A percentile compares a stretch with the other conserved stretches of the same genome.
Evolutionary conservation across 768 basidiomycete species (phyloP).

Genomic region (Chiua virens): DNA sequence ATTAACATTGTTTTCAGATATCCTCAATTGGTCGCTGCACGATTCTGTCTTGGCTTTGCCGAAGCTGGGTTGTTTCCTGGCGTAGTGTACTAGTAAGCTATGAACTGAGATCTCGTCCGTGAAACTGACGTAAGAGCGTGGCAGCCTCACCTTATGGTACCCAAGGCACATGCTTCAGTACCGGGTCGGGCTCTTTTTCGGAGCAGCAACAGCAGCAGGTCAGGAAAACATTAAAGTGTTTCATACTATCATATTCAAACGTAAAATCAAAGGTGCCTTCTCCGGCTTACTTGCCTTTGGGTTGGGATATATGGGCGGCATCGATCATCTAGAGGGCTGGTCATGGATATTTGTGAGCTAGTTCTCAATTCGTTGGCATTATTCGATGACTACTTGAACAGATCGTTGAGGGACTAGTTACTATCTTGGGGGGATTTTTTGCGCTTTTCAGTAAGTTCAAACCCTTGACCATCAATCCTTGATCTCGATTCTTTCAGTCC

Average conservation of each 20-base stretch:
- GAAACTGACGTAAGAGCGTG: background rate
- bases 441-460: slow-evolving; percentile 46
- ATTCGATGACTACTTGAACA: background rate
- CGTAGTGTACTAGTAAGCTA: slow-evolving; percentile 63
- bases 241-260: background rate
- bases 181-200: slow-evolving; percentile 64
- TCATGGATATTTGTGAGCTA: slow-evolving; percentile 63
- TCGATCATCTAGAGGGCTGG: slow-evolving; percentile 52
- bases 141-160: slow-evolving; percentile 67
- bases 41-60: slow-evolving; percentile 60
- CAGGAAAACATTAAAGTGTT: background rate
- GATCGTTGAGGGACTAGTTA: slow-evolving; percentile 47
- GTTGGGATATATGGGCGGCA: slow-evolving; percentile 52
- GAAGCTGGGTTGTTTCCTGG: slow-evolving; percentile 77
- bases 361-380: background rate
- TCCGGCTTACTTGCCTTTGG: slow-evolving; percentile 58
- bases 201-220: slow-evolving; percentile 62
- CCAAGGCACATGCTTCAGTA: slow-evolving; percentile 59
- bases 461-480: background rate
- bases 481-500: slow-evolving; percentile 35
- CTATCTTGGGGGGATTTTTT: slow-evolving; percentile 53
- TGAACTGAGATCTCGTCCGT: too few relatives aligned
- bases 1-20: slow-evolving; percentile 42
- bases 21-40: slow-evolving; percentile 56
- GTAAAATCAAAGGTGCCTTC: slow-evolving; percentile 42